Conservation (phyloP, 2,329 filamentous ascomycete species). For the Pseudogymnoascus sp. region DNA sequence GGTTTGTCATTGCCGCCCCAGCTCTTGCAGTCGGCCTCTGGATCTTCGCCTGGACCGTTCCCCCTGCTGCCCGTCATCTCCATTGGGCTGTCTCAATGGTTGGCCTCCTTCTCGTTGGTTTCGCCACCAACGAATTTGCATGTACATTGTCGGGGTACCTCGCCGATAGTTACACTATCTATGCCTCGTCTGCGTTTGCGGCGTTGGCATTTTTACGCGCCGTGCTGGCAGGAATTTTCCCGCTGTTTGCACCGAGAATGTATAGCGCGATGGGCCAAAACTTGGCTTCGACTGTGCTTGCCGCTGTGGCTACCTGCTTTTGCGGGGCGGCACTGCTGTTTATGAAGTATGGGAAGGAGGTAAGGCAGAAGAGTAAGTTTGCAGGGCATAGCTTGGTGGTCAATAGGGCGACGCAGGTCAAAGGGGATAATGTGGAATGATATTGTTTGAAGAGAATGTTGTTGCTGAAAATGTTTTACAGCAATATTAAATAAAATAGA, state of each 20-base stretch:
- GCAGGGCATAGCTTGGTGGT: slow-evolving; percentile 24
- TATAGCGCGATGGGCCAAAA: slow-evolving; percentile 33
- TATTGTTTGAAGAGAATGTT: no score
- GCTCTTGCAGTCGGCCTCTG: slow-evolving; percentile 36
- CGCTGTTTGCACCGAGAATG: slow-evolving; percentile 35
- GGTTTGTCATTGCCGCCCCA: slow-evolving; percentile 38
- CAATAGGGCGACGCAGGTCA: background rate
- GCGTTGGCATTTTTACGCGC: slow-evolving; percentile 34
- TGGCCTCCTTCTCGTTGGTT: slow-evolving; percentile 37
- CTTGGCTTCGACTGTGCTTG: slow-evolving; percentile 33
- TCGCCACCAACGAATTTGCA: slow-evolving; percentile 39
- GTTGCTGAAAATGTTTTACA: no score
- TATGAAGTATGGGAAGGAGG: slow-evolving; percentile 29
- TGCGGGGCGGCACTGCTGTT: slow-evolving; percentile 33
- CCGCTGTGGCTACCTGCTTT: slow-evolving; percentile 34
- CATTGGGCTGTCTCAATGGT: slow-evolving; percentile 35
- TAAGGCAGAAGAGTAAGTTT: slow-evolving; percentile 31
- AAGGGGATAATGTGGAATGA: slow-evolving; percentile 7
- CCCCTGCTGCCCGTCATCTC: slow-evolving; percentile 28
- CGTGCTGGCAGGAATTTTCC: slow-evolving; percentile 31
- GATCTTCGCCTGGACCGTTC: slow-evolving; percentile 40
- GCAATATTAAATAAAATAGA: background rate
- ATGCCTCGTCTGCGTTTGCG: slow-evolving; percentile 37
- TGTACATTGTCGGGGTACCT: slow-evolving; percentile 34
- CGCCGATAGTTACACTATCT: slow-evolving; percentile 36